Percentiles rank a stretch among this genome's conserved stretches.
phyloP scores from a whole-genome alignment of 352 stramenopile species.

The Phytophthora rubi region DNA sequence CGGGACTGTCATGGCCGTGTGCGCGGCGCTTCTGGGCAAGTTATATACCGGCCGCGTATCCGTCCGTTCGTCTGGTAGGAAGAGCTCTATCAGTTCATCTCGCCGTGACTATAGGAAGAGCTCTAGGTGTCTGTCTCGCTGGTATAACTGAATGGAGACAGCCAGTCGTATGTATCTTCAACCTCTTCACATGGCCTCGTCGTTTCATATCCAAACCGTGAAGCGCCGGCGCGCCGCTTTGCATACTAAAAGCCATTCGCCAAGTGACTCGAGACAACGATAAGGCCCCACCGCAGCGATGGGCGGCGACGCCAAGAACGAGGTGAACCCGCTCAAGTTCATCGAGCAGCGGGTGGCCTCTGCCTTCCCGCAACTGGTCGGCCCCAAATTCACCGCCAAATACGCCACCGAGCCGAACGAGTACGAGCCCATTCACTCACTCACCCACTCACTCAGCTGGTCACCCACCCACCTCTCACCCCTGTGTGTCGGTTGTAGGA shows the following conservation, averaged over 20 bases:
- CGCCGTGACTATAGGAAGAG: background rate
- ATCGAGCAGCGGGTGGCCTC: conserved; percentile 85
- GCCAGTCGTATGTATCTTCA: background rate
- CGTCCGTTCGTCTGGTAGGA: conserved; percentile 13
- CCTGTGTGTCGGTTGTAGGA: conserved; percentile 23
- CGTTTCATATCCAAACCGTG: conserved; percentile 30
- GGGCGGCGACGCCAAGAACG: conserved; percentile 67
- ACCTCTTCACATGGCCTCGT: conserved; percentile 4
- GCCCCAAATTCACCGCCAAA: conserved; percentile 82
- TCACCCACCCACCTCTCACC: background rate
- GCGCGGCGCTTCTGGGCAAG: conserved; percentile 58
- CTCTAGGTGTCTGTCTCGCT: conserved; percentile 7
- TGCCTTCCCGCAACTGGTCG: conserved; percentile 61
- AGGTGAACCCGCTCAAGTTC: conserved; percentile 79
- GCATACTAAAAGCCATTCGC: conserved; percentile 5
- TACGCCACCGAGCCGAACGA: conserved; percentile 86
- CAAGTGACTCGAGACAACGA: background rate
- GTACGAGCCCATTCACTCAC: conserved; percentile 33
- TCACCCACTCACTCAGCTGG: background rate
- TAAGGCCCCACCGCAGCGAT: conserved; percentile 30
- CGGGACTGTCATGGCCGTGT: conserved; percentile 98
- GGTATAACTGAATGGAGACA: conserved; percentile 31
- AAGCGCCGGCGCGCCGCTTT: conserved; percentile 25
- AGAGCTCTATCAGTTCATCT: background rate
- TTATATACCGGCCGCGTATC: conserved; percentile 20